A percentile compares a stretch with the other conserved stretches of the same genome.
Evolutionary conservation across 495 filamentous ascomycete species (phyloP).

Genomic region (Podospora appendiculata): DNA sequence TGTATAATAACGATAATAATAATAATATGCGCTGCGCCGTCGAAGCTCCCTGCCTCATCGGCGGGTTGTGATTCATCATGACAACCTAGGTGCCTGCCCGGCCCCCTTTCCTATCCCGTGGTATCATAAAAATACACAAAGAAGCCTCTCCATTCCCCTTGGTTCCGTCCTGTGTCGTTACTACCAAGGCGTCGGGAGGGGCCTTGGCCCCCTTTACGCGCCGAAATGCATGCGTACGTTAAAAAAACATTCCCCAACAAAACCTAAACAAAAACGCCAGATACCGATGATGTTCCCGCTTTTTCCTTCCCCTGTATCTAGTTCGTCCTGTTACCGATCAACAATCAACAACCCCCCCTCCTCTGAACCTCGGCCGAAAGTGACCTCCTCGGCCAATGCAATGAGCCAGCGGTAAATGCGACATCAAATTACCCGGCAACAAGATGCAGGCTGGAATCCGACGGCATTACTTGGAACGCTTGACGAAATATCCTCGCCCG

Average conservation of each 20-base stretch:
- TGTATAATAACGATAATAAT: too few relatives aligned
- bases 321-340: too few relatives aligned
- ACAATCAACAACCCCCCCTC: too few relatives aligned
- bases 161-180: not conserved
- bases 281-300: not conserved
- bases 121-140: not conserved
- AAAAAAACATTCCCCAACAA: not conserved
- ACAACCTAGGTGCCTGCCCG: too few relatives aligned
- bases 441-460: not conserved
- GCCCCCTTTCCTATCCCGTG: not conserved
- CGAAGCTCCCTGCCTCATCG: too few relatives aligned
- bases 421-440: too few relatives aligned
- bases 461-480: not conserved
- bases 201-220: not conserved
- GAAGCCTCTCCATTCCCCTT: not conserved
- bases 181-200: too few relatives aligned
- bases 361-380: too few relatives aligned
- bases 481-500: not conserved
- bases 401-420: too few relatives aligned
- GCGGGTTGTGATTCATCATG: too few relatives aligned
- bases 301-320: not conserved
- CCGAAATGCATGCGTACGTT: not conserved
- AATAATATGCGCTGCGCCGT: too few relatives aligned
- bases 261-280: not conserved
- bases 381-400: too few relatives aligned